Conservation (phyloP, 192 early-diverging fungal species). For the Dissophora ornata region DNA sequence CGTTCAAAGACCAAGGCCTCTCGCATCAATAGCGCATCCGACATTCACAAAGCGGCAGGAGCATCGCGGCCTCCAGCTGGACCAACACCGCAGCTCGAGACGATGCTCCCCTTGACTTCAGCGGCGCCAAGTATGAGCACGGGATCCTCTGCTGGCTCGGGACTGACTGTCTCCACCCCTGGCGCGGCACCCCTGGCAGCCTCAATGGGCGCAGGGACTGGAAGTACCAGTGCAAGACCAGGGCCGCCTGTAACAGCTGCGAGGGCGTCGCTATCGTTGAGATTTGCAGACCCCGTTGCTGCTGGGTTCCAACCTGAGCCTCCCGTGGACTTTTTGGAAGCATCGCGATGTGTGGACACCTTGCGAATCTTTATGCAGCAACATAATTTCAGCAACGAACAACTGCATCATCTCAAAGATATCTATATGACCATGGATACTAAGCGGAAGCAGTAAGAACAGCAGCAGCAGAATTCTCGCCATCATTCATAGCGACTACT, state of each 20-base stretch:
- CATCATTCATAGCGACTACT: not conserved
- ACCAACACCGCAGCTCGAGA: not conserved
- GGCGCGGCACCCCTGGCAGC: too few species aligned
- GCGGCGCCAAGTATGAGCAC: too few species aligned
- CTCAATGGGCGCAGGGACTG: too few species aligned
- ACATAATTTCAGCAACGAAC: constrained; percentile 18
- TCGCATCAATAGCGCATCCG: too few species aligned
- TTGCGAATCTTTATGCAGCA: constrained; percentile 47
- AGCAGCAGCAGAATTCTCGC: not conserved
- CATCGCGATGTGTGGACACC: constrained; percentile 20
- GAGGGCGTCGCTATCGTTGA: constrained; percentile 11
- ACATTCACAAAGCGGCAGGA: too few species aligned
- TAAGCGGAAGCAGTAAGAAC: constrained; percentile 16
- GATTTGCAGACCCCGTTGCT: constrained; percentile 20
- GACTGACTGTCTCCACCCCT: too few species aligned
- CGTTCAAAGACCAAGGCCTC: too few species aligned
- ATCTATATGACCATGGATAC: constrained; percentile 25
- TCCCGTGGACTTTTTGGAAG: constrained; percentile 29
- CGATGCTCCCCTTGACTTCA: too few species aligned
- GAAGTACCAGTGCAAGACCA: not conserved
- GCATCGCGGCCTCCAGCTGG: not conserved
- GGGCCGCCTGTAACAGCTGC: constrained; percentile 4
- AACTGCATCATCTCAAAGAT: constrained; percentile 5
- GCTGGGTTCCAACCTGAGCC: constrained; percentile 25
- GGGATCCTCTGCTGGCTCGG: too few species aligned